phyloP scores from a whole-genome alignment of 2,329 filamentous ascomycete species.

The Ramularia collo-cygni region DNA sequence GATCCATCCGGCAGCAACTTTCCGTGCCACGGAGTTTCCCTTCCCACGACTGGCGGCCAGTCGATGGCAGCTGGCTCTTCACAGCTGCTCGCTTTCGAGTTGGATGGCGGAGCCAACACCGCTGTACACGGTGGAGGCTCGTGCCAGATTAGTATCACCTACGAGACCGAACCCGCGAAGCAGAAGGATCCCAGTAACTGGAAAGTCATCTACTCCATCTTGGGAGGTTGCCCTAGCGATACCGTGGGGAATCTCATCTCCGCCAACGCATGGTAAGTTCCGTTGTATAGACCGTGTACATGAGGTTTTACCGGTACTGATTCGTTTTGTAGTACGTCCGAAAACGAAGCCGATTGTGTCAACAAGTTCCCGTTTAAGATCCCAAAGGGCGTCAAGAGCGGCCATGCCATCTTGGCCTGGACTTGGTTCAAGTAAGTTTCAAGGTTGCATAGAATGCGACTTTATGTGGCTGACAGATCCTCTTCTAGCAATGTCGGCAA shows the following conservation, averaged over 20 bases:
- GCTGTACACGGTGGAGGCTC: conserved; percentile 87
- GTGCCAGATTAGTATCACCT: conserved; percentile 82
- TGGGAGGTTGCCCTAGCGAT: conserved; percentile 74
- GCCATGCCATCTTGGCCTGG: conserved; percentile 79
- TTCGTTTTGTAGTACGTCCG: too few species aligned
- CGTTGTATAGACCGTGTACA: too few species aligned
- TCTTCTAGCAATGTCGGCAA: conserved; percentile 81
- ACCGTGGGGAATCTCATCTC: conserved; percentile 48
- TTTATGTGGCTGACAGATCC: too few species aligned
- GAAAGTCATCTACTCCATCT: conserved; percentile 84
- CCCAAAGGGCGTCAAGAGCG: conserved; percentile 63
- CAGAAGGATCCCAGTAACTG: conserved; percentile 53
- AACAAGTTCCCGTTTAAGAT: conserved; percentile 63
- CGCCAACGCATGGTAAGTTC: conserved; percentile 10
- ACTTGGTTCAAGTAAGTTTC: conserved; percentile 69
- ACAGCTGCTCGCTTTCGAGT: conserved; percentile 55
- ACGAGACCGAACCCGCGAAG: conserved; percentile 61
- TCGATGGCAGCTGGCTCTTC: conserved; percentile 57
- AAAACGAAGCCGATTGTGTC: conserved; percentile 23
- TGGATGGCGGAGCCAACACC: conserved; percentile 46
- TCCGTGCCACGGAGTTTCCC: conserved; percentile 67
- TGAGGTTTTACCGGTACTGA: too few species aligned
- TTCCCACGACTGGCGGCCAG: conserved; percentile 40
- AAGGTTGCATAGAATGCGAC: too few species aligned
- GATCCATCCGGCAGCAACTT: conserved; percentile 56